Evolutionary conservation across 768 basidiomycete genomes (phyloP).

Genomic region (Suillus alpinus): DNA sequence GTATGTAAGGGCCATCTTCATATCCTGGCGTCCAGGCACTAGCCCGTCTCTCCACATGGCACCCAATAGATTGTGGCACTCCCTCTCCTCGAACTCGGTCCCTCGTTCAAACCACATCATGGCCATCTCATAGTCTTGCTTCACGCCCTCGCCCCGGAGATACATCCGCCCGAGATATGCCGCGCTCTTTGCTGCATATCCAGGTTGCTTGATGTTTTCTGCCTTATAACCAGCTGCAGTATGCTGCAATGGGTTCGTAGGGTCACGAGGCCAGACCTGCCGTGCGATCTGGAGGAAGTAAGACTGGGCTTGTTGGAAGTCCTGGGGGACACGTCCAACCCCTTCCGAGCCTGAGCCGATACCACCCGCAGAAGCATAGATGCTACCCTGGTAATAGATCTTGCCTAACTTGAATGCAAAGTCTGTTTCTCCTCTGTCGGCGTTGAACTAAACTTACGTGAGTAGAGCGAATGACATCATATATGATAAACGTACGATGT

Average conservation of each 20-base stretch:
- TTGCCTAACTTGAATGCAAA: slow-evolving; percentile 93
- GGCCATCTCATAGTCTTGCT: slow-evolving; percentile 68
- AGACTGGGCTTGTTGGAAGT: slow-evolving; percentile 68
- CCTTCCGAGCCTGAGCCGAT: slow-evolving; percentile 86
- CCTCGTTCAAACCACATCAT: slow-evolving; percentile 96
- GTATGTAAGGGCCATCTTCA: slow-evolving; percentile 57
- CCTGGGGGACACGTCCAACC: slow-evolving; percentile 83
- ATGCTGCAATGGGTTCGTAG: slow-evolving; percentile 49
- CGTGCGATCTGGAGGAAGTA: slow-evolving; percentile 88
- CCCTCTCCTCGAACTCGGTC: slow-evolving; percentile 74
- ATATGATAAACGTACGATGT: slow-evolving; percentile 52
- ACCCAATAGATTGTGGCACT: slow-evolving; percentile 87
- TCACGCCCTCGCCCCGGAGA: slow-evolving; percentile 88
- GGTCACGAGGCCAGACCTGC: slow-evolving; percentile 85
- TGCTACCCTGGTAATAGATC: slow-evolving; percentile 94
- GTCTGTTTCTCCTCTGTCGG: slow-evolving; percentile 85
- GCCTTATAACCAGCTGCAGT: slow-evolving; percentile 44
- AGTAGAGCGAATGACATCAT: neutral
- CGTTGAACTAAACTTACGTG: slow-evolving; percentile 69
- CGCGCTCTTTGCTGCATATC: slow-evolving; percentile 75
- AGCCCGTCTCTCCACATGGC: slow-evolving; percentile 92
- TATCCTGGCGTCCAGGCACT: slow-evolving; percentile 63
- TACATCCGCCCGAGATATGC: slow-evolving; percentile 93
- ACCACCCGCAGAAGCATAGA: slow-evolving; percentile 78
- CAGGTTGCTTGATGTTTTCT: slow-evolving; percentile 48